phyloP scores from a whole-genome alignment of 257 asterid species.

The Jacaranda mimosifolia region DNA sequence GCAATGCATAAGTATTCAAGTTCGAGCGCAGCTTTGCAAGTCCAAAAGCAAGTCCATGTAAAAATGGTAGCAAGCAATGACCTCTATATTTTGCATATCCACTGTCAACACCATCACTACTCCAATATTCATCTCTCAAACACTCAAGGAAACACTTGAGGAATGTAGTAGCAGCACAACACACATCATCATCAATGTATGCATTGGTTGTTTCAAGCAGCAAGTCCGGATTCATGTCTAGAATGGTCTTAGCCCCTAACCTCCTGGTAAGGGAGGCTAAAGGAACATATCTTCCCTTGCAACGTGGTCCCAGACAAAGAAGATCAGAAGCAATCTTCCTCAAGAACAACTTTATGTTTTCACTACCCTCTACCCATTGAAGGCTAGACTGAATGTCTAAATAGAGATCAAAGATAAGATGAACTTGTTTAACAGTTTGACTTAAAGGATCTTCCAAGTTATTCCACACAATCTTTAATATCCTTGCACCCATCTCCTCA shows the following conservation, averaged over 20 bases:
- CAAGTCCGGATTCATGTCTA: constrained; percentile 74
- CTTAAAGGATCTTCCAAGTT: constrained; percentile 97
- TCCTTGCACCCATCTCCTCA: constrained; percentile 76
- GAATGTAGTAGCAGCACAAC: constrained; percentile 90
- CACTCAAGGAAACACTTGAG: constrained; percentile 91
- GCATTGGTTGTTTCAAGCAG: constrained; percentile 75
- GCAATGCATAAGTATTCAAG: constrained; percentile 89
- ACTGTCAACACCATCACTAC: constrained; percentile 72
- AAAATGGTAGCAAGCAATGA: constrained; percentile 77
- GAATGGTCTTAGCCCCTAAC: constrained; percentile 79
- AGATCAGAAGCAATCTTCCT: constrained; percentile 82
- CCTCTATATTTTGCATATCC: constrained; percentile 80
- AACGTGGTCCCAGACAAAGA: constrained; percentile 85
- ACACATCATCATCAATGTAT: constrained; percentile 88
- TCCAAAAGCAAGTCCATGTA: constrained; percentile 86
- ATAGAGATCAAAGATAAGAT: constrained; percentile 91
- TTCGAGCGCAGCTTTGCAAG: constrained; percentile 80
- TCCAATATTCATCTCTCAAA: constrained; percentile 91
- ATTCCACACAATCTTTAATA: constrained; percentile 86
- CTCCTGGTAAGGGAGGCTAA: constrained; percentile 87
- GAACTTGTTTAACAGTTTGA: constrained; percentile 96
- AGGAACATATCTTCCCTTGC: constrained; percentile 95
- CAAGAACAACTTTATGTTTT: constrained; percentile 64
- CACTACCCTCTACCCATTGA: constrained; percentile 69
- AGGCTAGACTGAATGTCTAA: constrained; percentile 79